Evolutionary conservation across 2,329 filamentous ascomycete species (phyloP).

Genomic region (Fusarium nelsonii): DNA sequence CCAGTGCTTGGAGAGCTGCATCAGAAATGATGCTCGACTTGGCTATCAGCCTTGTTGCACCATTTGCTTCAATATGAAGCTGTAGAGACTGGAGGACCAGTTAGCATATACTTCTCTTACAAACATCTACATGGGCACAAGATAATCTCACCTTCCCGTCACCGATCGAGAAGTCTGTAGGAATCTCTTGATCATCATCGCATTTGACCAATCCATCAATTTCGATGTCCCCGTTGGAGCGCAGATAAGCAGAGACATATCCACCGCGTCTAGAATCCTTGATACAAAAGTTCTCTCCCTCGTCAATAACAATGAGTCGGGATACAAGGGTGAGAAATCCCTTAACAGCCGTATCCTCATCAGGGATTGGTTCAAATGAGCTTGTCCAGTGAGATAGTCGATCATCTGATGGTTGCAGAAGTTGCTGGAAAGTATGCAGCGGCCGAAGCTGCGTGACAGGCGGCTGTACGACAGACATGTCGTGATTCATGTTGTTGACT

Average conservation of each 20-base stretch:
- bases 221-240: rapidly evolving
- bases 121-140: no score
- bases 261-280: constrained; percentile 1
- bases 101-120: background rate
- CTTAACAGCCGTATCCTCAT: background rate
- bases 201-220: background rate
- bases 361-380: background rate
- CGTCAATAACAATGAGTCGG: constrained; percentile 2
- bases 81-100: background rate
- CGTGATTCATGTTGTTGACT: constrained; percentile 13
- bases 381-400: constrained; percentile 6
- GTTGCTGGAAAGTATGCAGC: constrained; percentile 14
- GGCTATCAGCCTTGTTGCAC: background rate
- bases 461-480: background rate
- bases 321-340: constrained; percentile 17
- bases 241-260: background rate
- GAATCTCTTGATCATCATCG: background rate
- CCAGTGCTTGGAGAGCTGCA: background rate
- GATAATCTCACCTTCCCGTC: constrained; percentile 7
- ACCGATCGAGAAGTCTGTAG: constrained; percentile 24
- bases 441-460: constrained; percentile 34
- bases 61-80: background rate
- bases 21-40: background rate
- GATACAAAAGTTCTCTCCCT: constrained; percentile 14
- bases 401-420: background rate